phyloP scores from a whole-genome alignment of 208 protist genomes.

The Trypanosoma boissoni region DNA sequence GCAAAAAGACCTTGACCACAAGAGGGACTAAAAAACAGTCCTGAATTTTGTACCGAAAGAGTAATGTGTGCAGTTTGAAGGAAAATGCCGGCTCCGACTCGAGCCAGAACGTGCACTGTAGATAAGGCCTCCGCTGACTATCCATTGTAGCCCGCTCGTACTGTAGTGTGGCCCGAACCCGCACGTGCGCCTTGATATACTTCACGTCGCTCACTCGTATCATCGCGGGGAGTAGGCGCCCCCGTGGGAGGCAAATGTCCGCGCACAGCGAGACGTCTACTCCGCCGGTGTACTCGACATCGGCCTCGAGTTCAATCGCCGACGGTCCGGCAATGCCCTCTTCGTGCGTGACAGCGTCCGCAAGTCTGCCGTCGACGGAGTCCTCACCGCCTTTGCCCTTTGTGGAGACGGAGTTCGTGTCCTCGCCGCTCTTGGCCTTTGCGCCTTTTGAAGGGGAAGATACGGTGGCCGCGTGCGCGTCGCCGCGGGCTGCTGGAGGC shows the following conservation, averaged over 20 bases:
- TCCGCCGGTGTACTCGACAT: conserved; percentile 79
- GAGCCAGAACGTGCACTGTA: conserved; percentile 70
- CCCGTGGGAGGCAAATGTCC: conserved; percentile 68
- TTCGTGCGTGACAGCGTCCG: neutral
- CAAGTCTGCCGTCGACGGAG: neutral
- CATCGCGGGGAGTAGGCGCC: conserved; percentile 67
- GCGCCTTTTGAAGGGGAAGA: neutral
- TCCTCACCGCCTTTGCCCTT: conserved; percentile 10
- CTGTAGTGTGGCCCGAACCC: conserved; percentile 51
- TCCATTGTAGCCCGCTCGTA: conserved; percentile 68
- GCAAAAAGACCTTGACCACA: conserved; percentile 56
- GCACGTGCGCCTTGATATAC: conserved; percentile 40
- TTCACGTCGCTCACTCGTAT: conserved; percentile 58
- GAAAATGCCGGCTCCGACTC: conserved; percentile 83
- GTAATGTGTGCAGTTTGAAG: conserved; percentile 55
- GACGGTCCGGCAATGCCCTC: neutral
- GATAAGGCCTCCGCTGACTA: conserved; percentile 51
- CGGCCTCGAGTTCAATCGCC: conserved; percentile 62
- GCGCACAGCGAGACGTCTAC: conserved; percentile 59
- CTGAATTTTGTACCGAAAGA: conserved; percentile 57
- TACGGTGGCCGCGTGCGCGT: neutral
- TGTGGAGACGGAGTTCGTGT: too few species aligned
- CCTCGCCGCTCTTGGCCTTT: too few species aligned
- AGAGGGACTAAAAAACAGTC: conserved; percentile 73
- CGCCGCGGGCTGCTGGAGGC: neutral